A percentile compares a stretch with the other conserved stretches of the same genome.
phyloP scores from a whole-genome alignment of 2,329 filamentous ascomycete genomes.

The Ophiobolus disseminans region DNA sequence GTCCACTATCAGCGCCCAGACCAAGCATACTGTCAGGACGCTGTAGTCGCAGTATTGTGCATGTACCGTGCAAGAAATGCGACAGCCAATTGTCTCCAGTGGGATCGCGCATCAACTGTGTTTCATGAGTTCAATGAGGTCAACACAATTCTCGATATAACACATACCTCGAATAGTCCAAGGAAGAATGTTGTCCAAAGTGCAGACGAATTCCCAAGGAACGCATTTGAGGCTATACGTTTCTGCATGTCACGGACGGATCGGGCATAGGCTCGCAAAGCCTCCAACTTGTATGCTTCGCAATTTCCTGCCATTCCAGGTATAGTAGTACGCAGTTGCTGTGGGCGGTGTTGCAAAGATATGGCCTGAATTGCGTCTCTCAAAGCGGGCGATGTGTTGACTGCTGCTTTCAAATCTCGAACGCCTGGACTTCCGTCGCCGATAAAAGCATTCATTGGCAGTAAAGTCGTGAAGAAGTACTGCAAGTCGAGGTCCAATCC shows the following conservation, averaged over 20 bases:
- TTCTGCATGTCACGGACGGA: slow-evolving; percentile 23
- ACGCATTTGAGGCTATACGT: slow-evolving; percentile 15
- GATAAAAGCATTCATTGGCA: slow-evolving; percentile 30
- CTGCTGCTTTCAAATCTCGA: slow-evolving; percentile 17
- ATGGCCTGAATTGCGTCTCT: slow-evolving; percentile 30
- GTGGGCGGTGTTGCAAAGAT: slow-evolving; percentile 18
- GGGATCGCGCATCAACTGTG: slow-evolving; percentile 36
- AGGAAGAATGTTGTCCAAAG: slow-evolving; percentile 37
- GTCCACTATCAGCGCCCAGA: slow-evolving; percentile 4
- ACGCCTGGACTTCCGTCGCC: slow-evolving; percentile 9
- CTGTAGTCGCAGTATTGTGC: slow-evolving; percentile 31
- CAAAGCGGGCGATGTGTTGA: slow-evolving; percentile 20
- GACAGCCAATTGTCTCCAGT: slow-evolving; percentile 36
- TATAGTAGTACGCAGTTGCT: background rate
- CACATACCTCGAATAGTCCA: slow-evolving; percentile 34
- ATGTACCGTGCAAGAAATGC: slow-evolving; percentile 38
- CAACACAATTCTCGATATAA: background rate
- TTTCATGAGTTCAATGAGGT: background rate
- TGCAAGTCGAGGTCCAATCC: slow-evolving; percentile 14
- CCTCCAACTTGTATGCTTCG: slow-evolving; percentile 1
- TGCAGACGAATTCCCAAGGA: slow-evolving; percentile 21
- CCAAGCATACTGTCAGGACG: slow-evolving; percentile 15
- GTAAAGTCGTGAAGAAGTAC: slow-evolving; percentile 33
- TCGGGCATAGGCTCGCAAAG: slow-evolving; percentile 26
- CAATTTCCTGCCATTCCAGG: background rate